Conservation (phyloP, 139 green algal genomes). For the Volvox africanus region DNA sequence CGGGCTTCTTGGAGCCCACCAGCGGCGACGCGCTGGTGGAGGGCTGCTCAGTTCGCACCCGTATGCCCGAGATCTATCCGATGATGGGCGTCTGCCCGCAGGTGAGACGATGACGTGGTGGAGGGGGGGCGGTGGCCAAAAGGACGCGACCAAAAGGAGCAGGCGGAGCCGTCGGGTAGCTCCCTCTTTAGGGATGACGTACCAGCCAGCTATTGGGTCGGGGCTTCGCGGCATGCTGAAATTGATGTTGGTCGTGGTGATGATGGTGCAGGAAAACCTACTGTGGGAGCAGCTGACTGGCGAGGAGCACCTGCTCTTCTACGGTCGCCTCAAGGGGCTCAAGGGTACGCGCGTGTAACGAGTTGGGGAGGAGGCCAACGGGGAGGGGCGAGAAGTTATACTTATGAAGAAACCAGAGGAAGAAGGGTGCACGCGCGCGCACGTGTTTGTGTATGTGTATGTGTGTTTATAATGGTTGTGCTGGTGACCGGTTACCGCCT, state of each 20-base stretch:
- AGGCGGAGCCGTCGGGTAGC: background rate
- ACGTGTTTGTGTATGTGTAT: background rate
- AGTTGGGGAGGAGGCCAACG: too few relatives aligned
- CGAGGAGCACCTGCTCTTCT: slow-evolving; percentile 94
- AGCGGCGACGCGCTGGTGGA: slow-evolving; percentile 67
- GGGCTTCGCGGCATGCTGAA: too few relatives aligned
- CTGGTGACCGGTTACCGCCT: too few relatives aligned
- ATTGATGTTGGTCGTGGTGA: too few relatives aligned
- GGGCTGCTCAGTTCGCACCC: slow-evolving; percentile 44
- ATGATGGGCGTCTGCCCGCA: slow-evolving; percentile 73
- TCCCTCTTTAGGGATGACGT: background rate
- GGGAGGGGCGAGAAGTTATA: too few relatives aligned
- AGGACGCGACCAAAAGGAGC: background rate
- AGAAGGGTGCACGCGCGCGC: too few relatives aligned
- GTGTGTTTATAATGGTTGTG: too few relatives aligned
- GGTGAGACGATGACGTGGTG: background rate
- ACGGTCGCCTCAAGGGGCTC: slow-evolving; percentile 90
- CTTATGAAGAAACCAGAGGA: too few relatives aligned
- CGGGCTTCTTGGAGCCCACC: slow-evolving; percentile 75
- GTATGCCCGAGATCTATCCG: slow-evolving; percentile 38
- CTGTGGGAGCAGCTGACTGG: slow-evolving; percentile 93
- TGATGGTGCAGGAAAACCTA: slow-evolving; percentile 87
- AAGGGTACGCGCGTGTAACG: slow-evolving; percentile 46
- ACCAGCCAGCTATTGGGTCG: background rate
- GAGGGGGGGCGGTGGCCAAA: background rate